Evolutionary conservation across 768 basidiomycete species (phyloP).

Genomic region (Rhodotorula paludigena): DNA sequence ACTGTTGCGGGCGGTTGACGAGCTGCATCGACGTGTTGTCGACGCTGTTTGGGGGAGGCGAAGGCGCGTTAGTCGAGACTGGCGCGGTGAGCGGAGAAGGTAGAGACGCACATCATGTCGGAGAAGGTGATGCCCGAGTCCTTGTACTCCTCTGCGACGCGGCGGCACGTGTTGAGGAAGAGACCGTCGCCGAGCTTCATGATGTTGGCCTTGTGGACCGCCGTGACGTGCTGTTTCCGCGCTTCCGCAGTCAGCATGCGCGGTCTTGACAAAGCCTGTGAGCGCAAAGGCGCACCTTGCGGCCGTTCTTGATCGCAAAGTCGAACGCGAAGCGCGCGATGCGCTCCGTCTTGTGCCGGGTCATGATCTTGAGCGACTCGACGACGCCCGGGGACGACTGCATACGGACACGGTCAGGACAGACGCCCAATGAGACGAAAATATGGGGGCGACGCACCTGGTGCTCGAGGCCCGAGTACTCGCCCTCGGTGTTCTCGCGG

Average conservation of each 20-base stretch:
- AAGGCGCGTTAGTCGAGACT: background rate
- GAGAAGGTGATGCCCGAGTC: conserved; percentile 84
- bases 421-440: too few species aligned
- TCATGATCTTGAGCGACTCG: conserved; percentile 95
- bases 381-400: conserved; percentile 92
- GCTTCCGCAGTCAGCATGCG: too few species aligned
- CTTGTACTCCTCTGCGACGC: conserved; percentile 93
- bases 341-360: conserved; percentile 88
- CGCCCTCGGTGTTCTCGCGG: conserved; percentile 99
- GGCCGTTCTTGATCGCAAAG: conserved; percentile 95
- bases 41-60: conserved; percentile 10
- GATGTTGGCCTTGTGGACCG: conserved; percentile 99
- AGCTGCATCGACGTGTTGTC: conserved; percentile 89
- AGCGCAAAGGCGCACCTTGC: conserved; percentile 62
- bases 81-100: background rate
- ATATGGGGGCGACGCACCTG: conserved; percentile 52
- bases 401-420: background rate
- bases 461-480: conserved; percentile 98
- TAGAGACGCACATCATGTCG: conserved; percentile 69
- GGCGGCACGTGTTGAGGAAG: conserved; percentile 96
- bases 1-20: conserved; percentile 89
- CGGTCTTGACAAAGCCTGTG: too few species aligned
- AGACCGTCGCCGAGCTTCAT: conserved; percentile 99
- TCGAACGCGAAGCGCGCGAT: conserved; percentile 97
- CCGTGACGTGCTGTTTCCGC: conserved; percentile 81